Conservation (phyloP, 176 grass and related monocot genomes). For the Stipa capillata region DNA sequence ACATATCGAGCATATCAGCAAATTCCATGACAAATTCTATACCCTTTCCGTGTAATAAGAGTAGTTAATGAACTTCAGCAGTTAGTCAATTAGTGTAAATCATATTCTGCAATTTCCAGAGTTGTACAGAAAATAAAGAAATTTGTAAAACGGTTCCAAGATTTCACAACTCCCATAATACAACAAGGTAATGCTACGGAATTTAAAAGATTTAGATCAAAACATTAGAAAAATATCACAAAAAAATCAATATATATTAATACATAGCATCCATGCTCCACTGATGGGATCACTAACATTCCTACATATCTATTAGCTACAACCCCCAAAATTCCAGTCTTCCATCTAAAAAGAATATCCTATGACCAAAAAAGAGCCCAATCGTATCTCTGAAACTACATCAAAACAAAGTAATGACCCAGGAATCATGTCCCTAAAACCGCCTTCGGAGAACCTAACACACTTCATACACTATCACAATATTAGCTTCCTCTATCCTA, state of each 20-base stretch:
- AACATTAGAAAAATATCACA: neutral
- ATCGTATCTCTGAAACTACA: neutral
- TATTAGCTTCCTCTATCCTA: neutral
- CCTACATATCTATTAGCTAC: neutral
- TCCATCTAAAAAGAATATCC: neutral
- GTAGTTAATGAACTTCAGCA: neutral
- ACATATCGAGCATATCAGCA: neutral
- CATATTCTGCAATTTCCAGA: neutral
- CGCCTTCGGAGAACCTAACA: neutral
- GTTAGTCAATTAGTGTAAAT: neutral
- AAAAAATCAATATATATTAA: neutral
- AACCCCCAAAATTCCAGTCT: neutral
- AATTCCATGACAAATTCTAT: neutral
- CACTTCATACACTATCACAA: neutral
- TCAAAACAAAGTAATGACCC: neutral
- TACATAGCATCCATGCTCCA: neutral
- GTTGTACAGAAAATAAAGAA: neutral
- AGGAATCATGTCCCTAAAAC: neutral
- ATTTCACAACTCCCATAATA: neutral
- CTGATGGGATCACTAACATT: neutral
- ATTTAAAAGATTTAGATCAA: neutral
- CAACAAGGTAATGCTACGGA: neutral
- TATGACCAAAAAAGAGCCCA: neutral
- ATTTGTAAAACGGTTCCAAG: neutral
- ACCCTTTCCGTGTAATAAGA: neutral